Base-by-base conservation (phyloP, 108 stramenopile species). In the Cyclotella baltica region DNA sequence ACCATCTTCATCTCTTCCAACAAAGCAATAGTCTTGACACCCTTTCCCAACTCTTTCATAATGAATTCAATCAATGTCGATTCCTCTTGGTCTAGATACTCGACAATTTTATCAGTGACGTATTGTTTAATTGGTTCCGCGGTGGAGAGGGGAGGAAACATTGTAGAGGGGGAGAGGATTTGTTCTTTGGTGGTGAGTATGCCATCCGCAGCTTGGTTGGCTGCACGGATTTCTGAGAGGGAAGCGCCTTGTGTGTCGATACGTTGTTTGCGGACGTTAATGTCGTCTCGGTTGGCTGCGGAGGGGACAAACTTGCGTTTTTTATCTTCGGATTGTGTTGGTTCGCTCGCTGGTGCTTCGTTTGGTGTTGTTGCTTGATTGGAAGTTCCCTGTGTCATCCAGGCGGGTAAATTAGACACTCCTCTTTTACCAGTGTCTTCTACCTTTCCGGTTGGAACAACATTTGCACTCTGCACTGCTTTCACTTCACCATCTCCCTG, bases 381-480 rank as follows among this genome's bases (percentile, higher is more conserved):
- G 65, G 25, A 16, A 59, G n/a, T 46, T 28, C 70, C 86, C 30
- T 87, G 70, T 23, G 90, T 89, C 94, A 95, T 92, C 92, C 90
- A 95, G 8, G 90, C 90, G 8, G 92, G 91, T 34, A 90, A 80
- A 78, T 94, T 94, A 62, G 91, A 92, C 36, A 86, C 89, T 30
- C 89, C 90, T 2, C 92, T 87, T 18, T 84, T 67, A 34, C 79
- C 73, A 36, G 64, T 80, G 35, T 89, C 72, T 19, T 64, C 76
- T 28, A 61, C 62, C 38, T 46, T 46, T 46, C 69, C 80, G 4
- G 10, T 31, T n/a, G 59, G 40, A 50, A 38, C 34, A 50, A 13
- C 61, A n/a, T 65, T 23, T 15, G 77, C 71, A 62, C n/a, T n/a
- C n/a, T n/a, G 80, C 77, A 31, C 65, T 63, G 23, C n/a, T n/a